Conservation (phyloP, 805 yeast species). For the Diddensiella transvaalensis region DNA sequence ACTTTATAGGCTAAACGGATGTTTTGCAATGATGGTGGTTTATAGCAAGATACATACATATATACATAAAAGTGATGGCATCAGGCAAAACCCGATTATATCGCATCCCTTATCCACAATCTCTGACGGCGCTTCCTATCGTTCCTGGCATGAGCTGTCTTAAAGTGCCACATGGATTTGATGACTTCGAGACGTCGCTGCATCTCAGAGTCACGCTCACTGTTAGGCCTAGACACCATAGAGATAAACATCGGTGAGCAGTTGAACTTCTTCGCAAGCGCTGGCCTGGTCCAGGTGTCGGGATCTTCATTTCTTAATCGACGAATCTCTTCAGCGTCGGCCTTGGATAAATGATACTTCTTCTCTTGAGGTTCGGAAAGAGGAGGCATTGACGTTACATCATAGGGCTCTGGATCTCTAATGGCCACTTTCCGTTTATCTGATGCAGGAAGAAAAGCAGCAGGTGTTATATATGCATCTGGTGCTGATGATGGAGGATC, state of each 20-base stretch:
- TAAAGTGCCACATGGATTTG: constrained; percentile 47
- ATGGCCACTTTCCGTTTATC: constrained; percentile 50
- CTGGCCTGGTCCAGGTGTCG: constrained; percentile 56
- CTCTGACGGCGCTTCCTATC: constrained; percentile 58
- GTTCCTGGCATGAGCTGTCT: constrained; percentile 46
- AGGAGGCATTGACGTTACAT: constrained; percentile 24
- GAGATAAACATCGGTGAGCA: constrained; percentile 53
- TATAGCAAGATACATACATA: neutral
- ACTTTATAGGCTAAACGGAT: constrained; percentile 24
- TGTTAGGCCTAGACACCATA: constrained; percentile 42
- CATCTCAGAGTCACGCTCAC: constrained; percentile 45
- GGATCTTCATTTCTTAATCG: constrained; percentile 57
- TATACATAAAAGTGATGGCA: neutral
- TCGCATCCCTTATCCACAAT: constrained; percentile 62
- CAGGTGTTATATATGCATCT: constrained; percentile 56
- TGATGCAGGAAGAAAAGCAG: constrained; percentile 57
- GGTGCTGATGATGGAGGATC: constrained; percentile 66
- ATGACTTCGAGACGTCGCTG: constrained; percentile 43
- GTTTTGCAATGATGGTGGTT: no score
- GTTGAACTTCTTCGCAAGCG: constrained; percentile 56
- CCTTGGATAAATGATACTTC: constrained; percentile 54
- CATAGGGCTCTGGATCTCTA: constrained; percentile 27
- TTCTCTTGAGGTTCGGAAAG: constrained; percentile 42
- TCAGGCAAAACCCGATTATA: no score
- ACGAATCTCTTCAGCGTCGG: constrained; percentile 54